These are phyloP conservation scores for Beverwykella pulmonaria DNA, from an alignment of 495 filamentous ascomycete species.

Conservation along the genomic window DNA sequence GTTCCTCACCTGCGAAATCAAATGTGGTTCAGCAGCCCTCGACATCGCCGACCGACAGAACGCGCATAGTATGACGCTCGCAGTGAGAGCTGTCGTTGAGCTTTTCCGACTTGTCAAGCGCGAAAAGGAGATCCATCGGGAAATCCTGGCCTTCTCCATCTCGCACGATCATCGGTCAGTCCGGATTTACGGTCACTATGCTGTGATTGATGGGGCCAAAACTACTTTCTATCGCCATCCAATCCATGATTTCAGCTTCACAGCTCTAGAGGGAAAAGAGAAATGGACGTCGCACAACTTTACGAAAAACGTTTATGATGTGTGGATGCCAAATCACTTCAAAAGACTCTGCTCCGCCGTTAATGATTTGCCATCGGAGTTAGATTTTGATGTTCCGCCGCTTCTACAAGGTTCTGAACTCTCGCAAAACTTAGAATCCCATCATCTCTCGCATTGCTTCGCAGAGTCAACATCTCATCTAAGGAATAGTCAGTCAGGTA, in stretches of 20 bases:
- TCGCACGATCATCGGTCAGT: conserved; percentile 46
- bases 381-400: background rate
- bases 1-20: conserved; percentile 49
- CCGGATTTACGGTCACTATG: conserved; percentile 40
- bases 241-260: conserved; percentile 42
- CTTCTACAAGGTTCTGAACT: conserved; percentile 14
- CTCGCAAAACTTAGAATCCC: conserved; percentile 3
- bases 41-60: conserved; percentile 48
- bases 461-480: conserved; percentile 1
- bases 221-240: conserved; percentile 44
- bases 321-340: conserved; percentile 34
- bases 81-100: conserved; percentile 43
- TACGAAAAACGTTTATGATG: conserved; percentile 26
- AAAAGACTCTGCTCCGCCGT: conserved; percentile 36
- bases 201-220: conserved; percentile 24
- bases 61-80: conserved; percentile 46
- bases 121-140: conserved; percentile 46
- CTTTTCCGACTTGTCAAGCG: conserved; percentile 44
- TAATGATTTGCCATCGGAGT: conserved; percentile 23
- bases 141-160: no score
- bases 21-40: conserved; percentile 44
- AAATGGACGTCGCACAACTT: conserved; percentile 43
- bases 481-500: background rate
- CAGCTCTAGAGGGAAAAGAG: conserved; percentile 40
- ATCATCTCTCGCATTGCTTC: conserved; percentile 6